Percentiles rank a stretch among this genome's conserved stretches.
phyloP scores from a whole-genome alignment of 2,329 filamentous ascomycete species.

The Emergomyces pasteurianus region DNA sequence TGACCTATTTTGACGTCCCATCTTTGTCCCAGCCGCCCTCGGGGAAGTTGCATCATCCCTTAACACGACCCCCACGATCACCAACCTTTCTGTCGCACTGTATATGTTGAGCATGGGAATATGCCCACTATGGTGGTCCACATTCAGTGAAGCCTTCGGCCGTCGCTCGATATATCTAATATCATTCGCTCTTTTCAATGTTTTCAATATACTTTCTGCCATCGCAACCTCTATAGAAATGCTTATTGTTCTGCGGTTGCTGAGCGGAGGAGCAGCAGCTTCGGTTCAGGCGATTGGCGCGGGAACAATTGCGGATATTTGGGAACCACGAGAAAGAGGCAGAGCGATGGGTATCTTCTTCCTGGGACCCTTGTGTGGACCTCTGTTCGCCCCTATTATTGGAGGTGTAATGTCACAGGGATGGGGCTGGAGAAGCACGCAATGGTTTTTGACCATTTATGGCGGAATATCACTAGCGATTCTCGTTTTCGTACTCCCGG shows the following conservation, averaged over 20 bases:
- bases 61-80: conserved; percentile 49
- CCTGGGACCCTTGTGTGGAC: conserved; percentile 63
- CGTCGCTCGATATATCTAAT: conserved; percentile 66
- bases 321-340: conserved; percentile 60
- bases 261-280: conserved; percentile 64
- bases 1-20: background rate
- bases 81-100: conserved; percentile 64
- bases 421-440: conserved; percentile 62
- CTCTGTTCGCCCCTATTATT: conserved; percentile 62
- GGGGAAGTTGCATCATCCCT: conserved; percentile 52
- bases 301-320: conserved; percentile 72
- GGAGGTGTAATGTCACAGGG: conserved; percentile 59
- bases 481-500: conserved; percentile 34
- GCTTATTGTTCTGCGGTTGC: conserved; percentile 64
- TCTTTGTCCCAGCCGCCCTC: conserved; percentile 48
- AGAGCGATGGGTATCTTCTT: conserved; percentile 77
- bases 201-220: conserved; percentile 60
- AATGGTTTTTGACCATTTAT: conserved; percentile 66
- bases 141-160: conserved; percentile 60
- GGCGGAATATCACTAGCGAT: conserved; percentile 39
- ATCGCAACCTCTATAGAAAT: conserved; percentile 58
- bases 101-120: conserved; percentile 79
- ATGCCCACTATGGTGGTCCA: conserved; percentile 78
- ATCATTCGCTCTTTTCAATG: conserved; percentile 59
- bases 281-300: conserved; percentile 74